Evolutionary conservation across 352 stramenopile genomes (phyloP), one percentile per base, ranked within the genome.

Genomic region (Pilasporangium apinafurcum): DNA sequence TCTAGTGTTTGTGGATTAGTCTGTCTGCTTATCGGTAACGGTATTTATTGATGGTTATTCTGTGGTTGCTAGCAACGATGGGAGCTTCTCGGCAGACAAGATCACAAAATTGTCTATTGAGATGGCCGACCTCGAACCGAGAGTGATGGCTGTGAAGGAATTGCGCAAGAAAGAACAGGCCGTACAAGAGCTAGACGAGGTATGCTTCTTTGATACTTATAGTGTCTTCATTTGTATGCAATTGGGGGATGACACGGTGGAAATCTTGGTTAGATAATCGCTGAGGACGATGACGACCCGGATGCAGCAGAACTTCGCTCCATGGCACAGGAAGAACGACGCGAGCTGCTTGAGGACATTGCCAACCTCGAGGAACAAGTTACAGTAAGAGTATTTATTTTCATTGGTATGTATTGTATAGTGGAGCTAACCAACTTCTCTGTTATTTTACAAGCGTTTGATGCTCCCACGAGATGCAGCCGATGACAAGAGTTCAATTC

Each of bases 401-500:
- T n/a, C n/a, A n/a, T n/a, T n/a, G n/a, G n/a, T n/a, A n/a, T n/a
- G n/a, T n/a, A n/a, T n/a, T n/a, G n/a, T n/a, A n/a, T n/a, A n/a
- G n/a, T n/a, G n/a, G n/a, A n/a, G n/a, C n/a, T n/a, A n/a, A n/a
- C n/a, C n/a, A n/a, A n/a, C n/a, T n/a, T n/a, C n/a, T n/a, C n/a
- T n/a, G n/a, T n/a, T n/a, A n/a, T n/a, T n/a, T 28, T 1, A 21
- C 21, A 32, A 82, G 69, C 65, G 76, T 2, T 52, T 89, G 16
- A 89, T 92, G 77, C 64, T 92, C 29, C 80, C 80, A 18, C 71
- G 74, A 5, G 83, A 95, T 58, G 61, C 74, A 40, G 70, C 95
- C 49, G 96, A 99, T 58, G 83, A 97, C 34, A 89, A 96, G 49
- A 98, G 97, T 57, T 96, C 95, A 31, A 98, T 99, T 68, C 46